Evolutionary conservation across 2,329 filamentous ascomycete species (phyloP), one percentile per base, ranked within the genome.

Genomic region (Claviceps spartinae): DNA sequence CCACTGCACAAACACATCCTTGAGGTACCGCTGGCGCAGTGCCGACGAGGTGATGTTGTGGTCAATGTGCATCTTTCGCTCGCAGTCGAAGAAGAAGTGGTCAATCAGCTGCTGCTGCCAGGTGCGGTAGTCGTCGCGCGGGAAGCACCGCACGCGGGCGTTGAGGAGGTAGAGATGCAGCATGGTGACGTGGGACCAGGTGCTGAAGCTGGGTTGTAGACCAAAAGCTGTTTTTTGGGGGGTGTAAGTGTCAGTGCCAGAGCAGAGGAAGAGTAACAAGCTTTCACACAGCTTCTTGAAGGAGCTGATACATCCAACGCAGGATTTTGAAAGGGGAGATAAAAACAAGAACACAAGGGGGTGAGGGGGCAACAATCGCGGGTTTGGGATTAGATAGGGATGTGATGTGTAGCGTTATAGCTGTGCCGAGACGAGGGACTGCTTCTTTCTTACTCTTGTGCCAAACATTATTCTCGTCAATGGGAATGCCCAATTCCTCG

Each of bases 141-240:
- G 83, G 60, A 96, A 80, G 67, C 83, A 83, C 57, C 93, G 86
- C 60, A 96, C 73, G 52, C 90, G 85, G 47, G 87, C 85, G 52
- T 87, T 86, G 54, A 97, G 70, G 54, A 96, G 78, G 74, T 95
- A 97, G 78, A 98, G 86, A 73, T 98, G 91, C 54, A 98, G 78
- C 76, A 95, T 95, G 38, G 90, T 93, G 45, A 97, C 84, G 69
- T 97, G 90, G 20, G 89, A 87, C 93, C 93, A 98, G 52, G 87
- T 91, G 64, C 84, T 90, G 69, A 98, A 98, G 0, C 89, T 97
- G 1, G 89, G 87, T 36, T 79, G 76, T 18, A 98, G 79, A 26
- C 79, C 79, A 57, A 95, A 80, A 49, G 83, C 88, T 95, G 61
- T 47, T 46, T 47, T 5, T 34, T 20, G 2, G 2, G 9, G 2